A percentile compares a stretch with the other conserved stretches of the same genome.
These are phyloP conservation scores for Chalciporus chontae DNA, from an alignment of 768 basidiomycete genomes.

Conservation along the genomic window DNA sequence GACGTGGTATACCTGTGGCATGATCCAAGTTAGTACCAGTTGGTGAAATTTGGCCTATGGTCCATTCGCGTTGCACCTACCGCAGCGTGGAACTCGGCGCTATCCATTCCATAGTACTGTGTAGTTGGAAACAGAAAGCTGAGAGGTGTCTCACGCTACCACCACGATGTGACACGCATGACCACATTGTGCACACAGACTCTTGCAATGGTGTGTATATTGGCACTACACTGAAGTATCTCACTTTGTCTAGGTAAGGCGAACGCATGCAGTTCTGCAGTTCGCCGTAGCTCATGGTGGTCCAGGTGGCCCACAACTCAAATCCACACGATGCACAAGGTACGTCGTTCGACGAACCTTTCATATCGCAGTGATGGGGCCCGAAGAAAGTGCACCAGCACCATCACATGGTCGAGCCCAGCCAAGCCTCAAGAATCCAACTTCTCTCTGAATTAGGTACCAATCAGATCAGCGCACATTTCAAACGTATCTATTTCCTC, in stretches of 20 bases:
- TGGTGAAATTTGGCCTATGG: not conserved
- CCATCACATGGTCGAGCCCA: not conserved
- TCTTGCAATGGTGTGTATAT: not conserved
- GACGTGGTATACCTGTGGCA: slow-evolving; percentile 62
- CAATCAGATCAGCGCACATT: too few species aligned
- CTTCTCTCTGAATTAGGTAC: not conserved
- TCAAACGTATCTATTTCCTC: too few species aligned
- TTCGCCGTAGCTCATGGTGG: too few species aligned
- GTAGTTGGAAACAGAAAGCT: not conserved
- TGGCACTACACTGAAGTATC: not conserved
- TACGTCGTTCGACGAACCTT: too few species aligned
- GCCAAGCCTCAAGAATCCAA: not conserved
- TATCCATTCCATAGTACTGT: slow-evolving; percentile 39
- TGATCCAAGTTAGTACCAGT: not conserved
- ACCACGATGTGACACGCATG: not conserved
- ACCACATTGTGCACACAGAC: not conserved
- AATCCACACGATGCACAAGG: not conserved
- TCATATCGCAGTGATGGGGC: too few species aligned
- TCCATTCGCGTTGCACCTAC: slow-evolving; percentile 30
- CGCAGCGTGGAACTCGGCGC: slow-evolving; percentile 60
- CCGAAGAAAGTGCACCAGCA: too few species aligned
- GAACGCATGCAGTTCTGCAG: not conserved
- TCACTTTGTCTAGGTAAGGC: not conserved
- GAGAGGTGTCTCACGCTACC: slow-evolving; percentile 1
- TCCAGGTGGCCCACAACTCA: not conserved